Evolutionary conservation across 2,329 filamentous ascomycete species (phyloP).

Genomic region (Pseudogymnoascus sp.): DNA sequence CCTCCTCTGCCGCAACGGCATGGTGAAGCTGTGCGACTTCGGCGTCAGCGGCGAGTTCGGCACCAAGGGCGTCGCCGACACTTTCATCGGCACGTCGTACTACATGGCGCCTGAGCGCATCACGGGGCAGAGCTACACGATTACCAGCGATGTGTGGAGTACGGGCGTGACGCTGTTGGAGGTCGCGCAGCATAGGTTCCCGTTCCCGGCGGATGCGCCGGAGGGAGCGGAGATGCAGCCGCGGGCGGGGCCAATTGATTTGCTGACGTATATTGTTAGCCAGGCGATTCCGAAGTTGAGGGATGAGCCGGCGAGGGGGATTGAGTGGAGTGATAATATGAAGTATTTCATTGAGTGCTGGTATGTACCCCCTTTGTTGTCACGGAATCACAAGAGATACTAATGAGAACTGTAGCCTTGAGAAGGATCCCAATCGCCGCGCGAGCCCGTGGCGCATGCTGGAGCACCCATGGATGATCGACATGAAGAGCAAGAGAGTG

Average conservation of each 20-base stretch:
- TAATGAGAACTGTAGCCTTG: constrained; percentile 54
- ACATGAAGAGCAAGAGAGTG: constrained; percentile 92
- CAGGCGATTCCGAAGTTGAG: constrained; percentile 94
- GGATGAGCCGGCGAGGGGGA: constrained; percentile 82
- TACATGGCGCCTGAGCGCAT: constrained; percentile 99
- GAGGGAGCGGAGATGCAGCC: constrained; percentile 95
- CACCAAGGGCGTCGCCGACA: constrained; percentile 97
- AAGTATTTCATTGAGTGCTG: constrained; percentile 99
- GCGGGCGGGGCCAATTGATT: constrained; percentile 83
- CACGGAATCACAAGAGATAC: neutral
- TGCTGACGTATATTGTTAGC: constrained; percentile 94
- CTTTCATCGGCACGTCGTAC: constrained; percentile 97
- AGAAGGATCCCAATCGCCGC: constrained; percentile 81
- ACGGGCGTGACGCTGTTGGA: constrained; percentile 95
- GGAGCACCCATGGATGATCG: constrained; percentile 97
- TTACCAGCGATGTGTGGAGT: constrained; percentile 98
- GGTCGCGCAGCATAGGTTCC: constrained; percentile 97
- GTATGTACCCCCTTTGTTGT: constrained; percentile 50
- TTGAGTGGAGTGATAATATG: constrained; percentile 94
- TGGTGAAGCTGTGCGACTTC: constrained; percentile 97
- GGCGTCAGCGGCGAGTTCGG: constrained; percentile 97
- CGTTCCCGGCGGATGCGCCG: constrained; percentile 93
- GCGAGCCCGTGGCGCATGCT: constrained; percentile 98
- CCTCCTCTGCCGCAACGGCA: constrained; percentile 80
- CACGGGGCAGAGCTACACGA: constrained; percentile 95